Conservation (phyloP, 106 monocot species). For the Platanthera zijinensis region DNA sequence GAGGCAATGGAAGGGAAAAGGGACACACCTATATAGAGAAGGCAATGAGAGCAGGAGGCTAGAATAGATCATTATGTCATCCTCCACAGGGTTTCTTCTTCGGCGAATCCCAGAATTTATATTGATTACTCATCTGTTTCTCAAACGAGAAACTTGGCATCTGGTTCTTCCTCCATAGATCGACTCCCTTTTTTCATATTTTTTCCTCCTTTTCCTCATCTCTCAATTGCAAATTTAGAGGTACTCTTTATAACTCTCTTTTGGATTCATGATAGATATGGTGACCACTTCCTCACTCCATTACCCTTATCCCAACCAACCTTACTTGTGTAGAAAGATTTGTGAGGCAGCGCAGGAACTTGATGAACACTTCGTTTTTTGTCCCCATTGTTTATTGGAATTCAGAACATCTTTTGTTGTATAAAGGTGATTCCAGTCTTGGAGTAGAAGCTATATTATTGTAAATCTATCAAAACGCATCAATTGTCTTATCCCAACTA, state of each 20-base stretch:
- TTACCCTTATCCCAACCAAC: constrained; percentile 30
- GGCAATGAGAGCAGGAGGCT: neutral
- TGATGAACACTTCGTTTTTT: neutral
- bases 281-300: constrained; percentile 49
- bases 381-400: neutral
- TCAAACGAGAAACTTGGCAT: constrained; percentile 20
- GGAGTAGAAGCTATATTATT: neutral
- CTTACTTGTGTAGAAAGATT: constrained; percentile 63
- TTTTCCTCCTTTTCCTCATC: constrained; percentile 15
- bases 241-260: constrained; percentile 15
- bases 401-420: neutral
- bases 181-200: constrained; percentile 9
- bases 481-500: neutral
- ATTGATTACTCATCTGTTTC: neutral
- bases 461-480: neutral
- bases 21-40: neutral
- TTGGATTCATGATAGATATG: constrained; percentile 24
- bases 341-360: constrained; percentile 6
- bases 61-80: neutral
- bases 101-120: constrained; percentile 12
- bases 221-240: neutral
- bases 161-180: constrained; percentile 38
- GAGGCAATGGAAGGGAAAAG: neutral
- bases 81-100: constrained; percentile 2
- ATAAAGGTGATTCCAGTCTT: neutral